These are phyloP conservation scores for Halophytophthora batemanensis DNA, from an alignment of 352 stramenopile genomes.

Conservation along the genomic window DNA sequence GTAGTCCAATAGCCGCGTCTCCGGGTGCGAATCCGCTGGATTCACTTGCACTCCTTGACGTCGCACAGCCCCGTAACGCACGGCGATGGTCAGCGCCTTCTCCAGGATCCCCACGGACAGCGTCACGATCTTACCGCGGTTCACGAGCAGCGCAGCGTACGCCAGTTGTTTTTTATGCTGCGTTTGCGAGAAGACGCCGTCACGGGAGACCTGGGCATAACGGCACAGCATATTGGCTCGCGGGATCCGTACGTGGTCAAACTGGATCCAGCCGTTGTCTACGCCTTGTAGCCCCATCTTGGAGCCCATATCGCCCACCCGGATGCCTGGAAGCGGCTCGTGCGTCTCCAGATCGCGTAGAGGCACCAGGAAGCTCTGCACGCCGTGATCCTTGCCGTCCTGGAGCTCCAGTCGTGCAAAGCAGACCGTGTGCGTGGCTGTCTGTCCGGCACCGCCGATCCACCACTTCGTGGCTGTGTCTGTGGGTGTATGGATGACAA, in stretches of 20 bases:
- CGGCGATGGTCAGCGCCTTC: constrained; percentile 90
- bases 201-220: constrained; percentile 58
- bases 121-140: constrained; percentile 74
- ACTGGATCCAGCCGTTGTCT: constrained; percentile 78
- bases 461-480: constrained; percentile 96
- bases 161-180: constrained; percentile 60
- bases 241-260: constrained; percentile 71
- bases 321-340: constrained; percentile 41
- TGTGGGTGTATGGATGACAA: constrained; percentile 94
- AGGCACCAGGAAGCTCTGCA: constrained; percentile 96
- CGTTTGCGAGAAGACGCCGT: constrained; percentile 59
- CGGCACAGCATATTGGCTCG: constrained; percentile 75
- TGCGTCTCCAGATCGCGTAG: constrained; percentile 87
- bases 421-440: constrained; percentile 93
- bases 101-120: constrained; percentile 77
- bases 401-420: constrained; percentile 91
- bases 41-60: constrained; percentile 79
- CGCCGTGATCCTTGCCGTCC: constrained; percentile 68
- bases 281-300: constrained; percentile 77
- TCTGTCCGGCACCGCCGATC: constrained; percentile 92
- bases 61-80: constrained; percentile 91
- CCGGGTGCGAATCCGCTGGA: constrained; percentile 41
- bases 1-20: constrained; percentile 93
- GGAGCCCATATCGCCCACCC: constrained; percentile 62
- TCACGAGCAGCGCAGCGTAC: constrained; percentile 74